These are phyloP conservation scores for Globisporangium sylvaticum DNA, from an alignment of 352 stramenopile genomes.

Conservation along the genomic window DNA sequence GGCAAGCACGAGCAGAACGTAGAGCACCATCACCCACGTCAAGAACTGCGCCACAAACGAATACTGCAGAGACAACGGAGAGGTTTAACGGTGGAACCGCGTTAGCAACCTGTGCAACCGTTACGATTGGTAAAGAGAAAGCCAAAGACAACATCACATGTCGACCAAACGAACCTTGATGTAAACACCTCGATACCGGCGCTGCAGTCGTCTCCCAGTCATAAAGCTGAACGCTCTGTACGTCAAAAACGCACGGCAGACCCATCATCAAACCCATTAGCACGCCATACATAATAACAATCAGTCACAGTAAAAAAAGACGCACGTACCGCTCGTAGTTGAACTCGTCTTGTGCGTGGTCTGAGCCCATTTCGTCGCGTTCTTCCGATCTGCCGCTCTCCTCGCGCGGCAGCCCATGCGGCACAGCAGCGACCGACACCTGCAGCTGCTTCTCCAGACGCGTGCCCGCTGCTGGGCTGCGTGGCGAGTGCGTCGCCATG, in stretches of 20 bases:
- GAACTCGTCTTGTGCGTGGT: slow-evolving; percentile 3
- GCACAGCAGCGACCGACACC: too few relatives aligned
- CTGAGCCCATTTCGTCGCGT: background rate
- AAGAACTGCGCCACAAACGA: slow-evolving; percentile 31
- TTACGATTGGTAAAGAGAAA: background rate
- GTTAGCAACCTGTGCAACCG: background rate
- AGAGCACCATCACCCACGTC: slow-evolving; percentile 36
- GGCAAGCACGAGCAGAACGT: slow-evolving; percentile 30
- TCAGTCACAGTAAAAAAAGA: background rate
- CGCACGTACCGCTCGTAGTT: slow-evolving; percentile 11
- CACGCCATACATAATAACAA: background rate
- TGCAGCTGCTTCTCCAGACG: background rate
- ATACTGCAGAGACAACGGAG: slow-evolving; percentile 1
- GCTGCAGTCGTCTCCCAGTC: slow-evolving; percentile 32
- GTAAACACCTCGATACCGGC: slow-evolving; percentile 38
- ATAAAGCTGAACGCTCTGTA: slow-evolving; percentile 35
- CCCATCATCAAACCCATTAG: background rate
- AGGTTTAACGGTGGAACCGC: background rate
- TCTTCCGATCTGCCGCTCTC: slow-evolving; percentile 1
- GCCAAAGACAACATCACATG: background rate
- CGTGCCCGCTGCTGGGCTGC: background rate
- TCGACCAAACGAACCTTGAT: slow-evolving; percentile 19
- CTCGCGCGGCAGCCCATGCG: background rate
- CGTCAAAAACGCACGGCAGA: background rate
- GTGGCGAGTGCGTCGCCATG: slow-evolving; percentile 8